Evolutionary conservation across 2,329 filamentous ascomycete genomes (phyloP), one percentile per base, ranked within the genome.

Genomic region (Didymella sp.): DNA sequence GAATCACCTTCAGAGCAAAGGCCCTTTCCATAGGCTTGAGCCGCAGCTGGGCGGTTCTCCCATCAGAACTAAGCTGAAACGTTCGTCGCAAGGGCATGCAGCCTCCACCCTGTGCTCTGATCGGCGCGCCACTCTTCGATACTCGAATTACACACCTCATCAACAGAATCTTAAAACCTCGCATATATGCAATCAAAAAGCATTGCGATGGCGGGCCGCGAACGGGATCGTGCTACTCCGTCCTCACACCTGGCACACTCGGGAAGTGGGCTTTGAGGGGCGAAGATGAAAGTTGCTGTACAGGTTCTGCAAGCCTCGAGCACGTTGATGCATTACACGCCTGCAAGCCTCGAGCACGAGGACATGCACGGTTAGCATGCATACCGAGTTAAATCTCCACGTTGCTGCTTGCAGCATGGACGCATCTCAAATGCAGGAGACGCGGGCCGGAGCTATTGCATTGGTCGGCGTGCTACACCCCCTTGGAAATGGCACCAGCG

Each of bases 351-450:
- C 53, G 47, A 63, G 53, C 50, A 66, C 54, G 58, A 63, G 59
- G 62, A 40, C 60, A 64, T 58, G 64, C 64, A 61, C 56, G 56
- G 62, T 53, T 37, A 37, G 33, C 17, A 37, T 37, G 33, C 33
- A 37, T 53, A 60, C 62, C 64, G 65, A 69, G 63, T 66, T 58
- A 63, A 55, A 61, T 63, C 67, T 65, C 66, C 69, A 68, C 65
- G 67, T 61, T 62, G 52, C 62, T 50, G 44, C 46, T 47, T 41
- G 46, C 48, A 60, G 43, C 38, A 30, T 37, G 27, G 40, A 53
- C 54, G 47, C 53, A 49, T 37, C 33, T 45, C 21, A 42, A 56
- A 59, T 65, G 62, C 59, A 62, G 51, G 54, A 51, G 46, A 51
- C 53, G 56, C 59, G 49, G 56, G 50, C 53, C 61, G 59, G 56